Evolutionary conservation across 306 rosid genomes (phyloP).

Genomic region (Rubus parviflorus): DNA sequence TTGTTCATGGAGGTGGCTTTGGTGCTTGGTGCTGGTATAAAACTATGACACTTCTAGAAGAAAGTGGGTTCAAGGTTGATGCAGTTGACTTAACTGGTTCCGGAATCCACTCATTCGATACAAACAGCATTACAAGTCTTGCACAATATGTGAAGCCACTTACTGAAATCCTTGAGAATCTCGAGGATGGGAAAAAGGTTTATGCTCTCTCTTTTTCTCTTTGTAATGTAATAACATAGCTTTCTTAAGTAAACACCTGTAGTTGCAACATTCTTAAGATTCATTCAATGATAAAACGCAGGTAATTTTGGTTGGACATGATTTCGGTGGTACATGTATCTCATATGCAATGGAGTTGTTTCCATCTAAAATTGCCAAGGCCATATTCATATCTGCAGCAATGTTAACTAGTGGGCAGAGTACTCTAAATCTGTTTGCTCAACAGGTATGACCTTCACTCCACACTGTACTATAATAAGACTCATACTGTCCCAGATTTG

Average conservation of each 20-base stretch:
- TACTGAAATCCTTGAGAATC: slow-evolving; percentile 53
- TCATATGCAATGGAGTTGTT: slow-evolving; percentile 73
- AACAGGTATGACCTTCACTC: slow-evolving; percentile 51
- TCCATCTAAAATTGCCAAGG: slow-evolving; percentile 68
- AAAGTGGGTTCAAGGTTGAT: slow-evolving; percentile 66
- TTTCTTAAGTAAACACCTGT: not conserved
- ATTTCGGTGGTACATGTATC: slow-evolving; percentile 80
- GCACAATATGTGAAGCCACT: slow-evolving; percentile 78
- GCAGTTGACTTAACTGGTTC: slow-evolving; percentile 82
- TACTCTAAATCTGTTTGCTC: slow-evolving; percentile 63
- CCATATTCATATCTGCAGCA: slow-evolving; percentile 73
- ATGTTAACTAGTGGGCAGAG: slow-evolving; percentile 72
- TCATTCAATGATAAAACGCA: slow-evolving; percentile 12
- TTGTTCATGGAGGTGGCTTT: slow-evolving; percentile 86
- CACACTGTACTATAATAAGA: not conserved
- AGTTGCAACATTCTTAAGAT: not conserved
- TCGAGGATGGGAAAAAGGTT: slow-evolving; percentile 64
- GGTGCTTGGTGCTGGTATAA: slow-evolving; percentile 97
- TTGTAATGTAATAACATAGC: not conserved
- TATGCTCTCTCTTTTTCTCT: slow-evolving; percentile 12
- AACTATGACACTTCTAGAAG: slow-evolving; percentile 74
- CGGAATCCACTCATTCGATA: slow-evolving; percentile 61
- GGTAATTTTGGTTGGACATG: slow-evolving; percentile 88
- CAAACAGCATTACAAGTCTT: slow-evolving; percentile 58
- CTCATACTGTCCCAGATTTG: not conserved